These are phyloP conservation scores for Ogataea sp. DNA, from an alignment of 805 yeast genomes.

Conservation along the genomic window DNA sequence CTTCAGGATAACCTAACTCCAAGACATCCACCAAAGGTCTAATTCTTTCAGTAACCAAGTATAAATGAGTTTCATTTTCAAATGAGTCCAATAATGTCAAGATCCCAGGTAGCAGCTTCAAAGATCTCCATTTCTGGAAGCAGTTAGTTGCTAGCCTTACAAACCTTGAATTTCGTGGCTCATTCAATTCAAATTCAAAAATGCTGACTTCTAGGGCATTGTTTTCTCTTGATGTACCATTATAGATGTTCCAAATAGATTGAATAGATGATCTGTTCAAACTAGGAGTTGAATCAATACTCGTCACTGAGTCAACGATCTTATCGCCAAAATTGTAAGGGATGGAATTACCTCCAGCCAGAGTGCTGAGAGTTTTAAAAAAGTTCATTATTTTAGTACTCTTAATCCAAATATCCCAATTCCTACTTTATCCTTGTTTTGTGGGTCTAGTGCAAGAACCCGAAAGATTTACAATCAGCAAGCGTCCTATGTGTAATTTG, in stretches of 20 bases:
- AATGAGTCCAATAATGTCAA: constrained; percentile 53
- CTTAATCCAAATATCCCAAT: background rate
- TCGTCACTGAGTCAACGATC: constrained; percentile 15
- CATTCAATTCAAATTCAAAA: constrained; percentile 51
- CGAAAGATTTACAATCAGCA: background rate
- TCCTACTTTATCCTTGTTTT: background rate
- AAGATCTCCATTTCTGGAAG: constrained; percentile 38
- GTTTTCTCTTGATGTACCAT: constrained; percentile 50
- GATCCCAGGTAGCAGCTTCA: constrained; percentile 61
- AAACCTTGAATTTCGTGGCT: constrained; percentile 24
- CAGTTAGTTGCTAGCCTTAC: constrained; percentile 36
- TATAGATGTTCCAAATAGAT: constrained; percentile 55
- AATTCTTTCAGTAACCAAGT: constrained; percentile 63
- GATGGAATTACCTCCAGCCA: constrained; percentile 49
- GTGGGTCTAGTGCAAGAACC: background rate
- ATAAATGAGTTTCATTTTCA: constrained; percentile 48
- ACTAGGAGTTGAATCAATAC: constrained; percentile 23
- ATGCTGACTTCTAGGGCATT: constrained; percentile 39
- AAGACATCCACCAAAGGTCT: constrained; percentile 39
- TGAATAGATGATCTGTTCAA: constrained; percentile 14
- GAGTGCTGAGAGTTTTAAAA: constrained; percentile 50
- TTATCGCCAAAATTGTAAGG: constrained; percentile 50
- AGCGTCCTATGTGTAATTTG: too few species aligned
- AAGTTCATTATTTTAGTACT: constrained; percentile 45
- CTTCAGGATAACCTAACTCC: constrained; percentile 16